Conservation (phyloP, 768 basidiomycete genomes). For the Mycena rebaudengoi region DNA sequence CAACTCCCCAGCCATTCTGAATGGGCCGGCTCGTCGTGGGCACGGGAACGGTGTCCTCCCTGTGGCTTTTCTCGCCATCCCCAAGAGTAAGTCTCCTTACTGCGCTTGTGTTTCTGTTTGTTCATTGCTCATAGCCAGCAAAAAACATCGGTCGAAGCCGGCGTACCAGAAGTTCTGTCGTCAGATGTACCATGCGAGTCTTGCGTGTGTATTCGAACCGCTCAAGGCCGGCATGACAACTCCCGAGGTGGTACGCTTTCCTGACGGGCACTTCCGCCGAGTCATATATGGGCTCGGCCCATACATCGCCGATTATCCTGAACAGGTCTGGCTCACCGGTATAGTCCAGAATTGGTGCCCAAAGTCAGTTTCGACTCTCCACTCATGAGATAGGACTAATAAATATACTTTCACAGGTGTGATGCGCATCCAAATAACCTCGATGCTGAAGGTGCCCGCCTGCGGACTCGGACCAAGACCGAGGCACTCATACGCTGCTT, state of each 20-base stretch:
- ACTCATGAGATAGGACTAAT: no score
- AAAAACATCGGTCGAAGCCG: background rate
- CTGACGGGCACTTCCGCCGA: constrained; percentile 35
- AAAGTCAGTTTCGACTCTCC: constrained; percentile 17
- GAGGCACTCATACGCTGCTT: constrained; percentile 1
- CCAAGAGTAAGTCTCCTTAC: background rate
- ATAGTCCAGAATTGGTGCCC: constrained; percentile 36
- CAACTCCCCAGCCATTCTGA: constrained; percentile 26
- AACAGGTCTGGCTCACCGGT: constrained; percentile 31
- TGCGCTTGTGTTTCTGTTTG: background rate
- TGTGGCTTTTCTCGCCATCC: background rate
- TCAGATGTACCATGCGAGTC: constrained; percentile 16
- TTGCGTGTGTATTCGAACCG: constrained; percentile 24
- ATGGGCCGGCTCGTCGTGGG: background rate
- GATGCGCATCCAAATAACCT: background rate
- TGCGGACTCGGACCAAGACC: constrained; percentile 2
- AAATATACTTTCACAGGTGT: background rate
- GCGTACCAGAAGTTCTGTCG: constrained; percentile 20
- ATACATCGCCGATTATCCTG: constrained; percentile 41
- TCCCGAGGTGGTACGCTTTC: constrained; percentile 27
- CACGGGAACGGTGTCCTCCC: background rate
- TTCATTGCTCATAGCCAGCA: background rate
- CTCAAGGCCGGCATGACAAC: constrained; percentile 31
- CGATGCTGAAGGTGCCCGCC: background rate
- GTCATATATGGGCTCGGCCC: constrained; percentile 36